phyloP scores from a whole-genome alignment of 83 land plant genomes.

The Picea abies region DNA sequence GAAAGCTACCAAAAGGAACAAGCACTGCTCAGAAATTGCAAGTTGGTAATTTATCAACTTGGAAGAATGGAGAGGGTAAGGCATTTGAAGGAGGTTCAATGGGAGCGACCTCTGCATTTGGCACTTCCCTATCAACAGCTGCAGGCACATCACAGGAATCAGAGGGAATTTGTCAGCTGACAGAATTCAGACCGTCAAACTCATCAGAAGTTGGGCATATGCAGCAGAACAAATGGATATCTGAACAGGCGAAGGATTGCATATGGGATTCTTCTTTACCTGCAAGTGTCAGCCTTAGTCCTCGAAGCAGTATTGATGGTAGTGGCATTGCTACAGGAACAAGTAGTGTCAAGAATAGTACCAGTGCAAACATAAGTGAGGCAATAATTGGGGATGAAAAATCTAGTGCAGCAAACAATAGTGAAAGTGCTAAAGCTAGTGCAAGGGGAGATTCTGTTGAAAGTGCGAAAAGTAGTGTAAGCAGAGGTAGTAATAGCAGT shows the following conservation, averaged over 20 bases:
- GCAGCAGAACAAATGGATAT: background rate
- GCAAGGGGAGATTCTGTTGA: constrained; percentile 59
- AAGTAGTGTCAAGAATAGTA: constrained; percentile 56
- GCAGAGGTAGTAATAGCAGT: constrained; percentile 89
- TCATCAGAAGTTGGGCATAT: constrained; percentile 15
- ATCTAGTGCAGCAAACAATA: constrained; percentile 47
- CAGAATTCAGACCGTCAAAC: constrained; percentile 4
- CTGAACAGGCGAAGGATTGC: constrained; percentile 37
- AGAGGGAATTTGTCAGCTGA: background rate
- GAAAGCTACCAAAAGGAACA: constrained; percentile 5
- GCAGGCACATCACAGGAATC: constrained; percentile 8
- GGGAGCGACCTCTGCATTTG: constrained; percentile 1
- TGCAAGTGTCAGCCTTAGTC: constrained; percentile 51
- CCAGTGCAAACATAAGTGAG: constrained; percentile 36
- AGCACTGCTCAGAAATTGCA: background rate
- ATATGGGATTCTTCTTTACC: constrained; percentile 78
- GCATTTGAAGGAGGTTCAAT: constrained; percentile 11
- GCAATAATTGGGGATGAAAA: constrained; percentile 51
- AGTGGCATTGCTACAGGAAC: constrained; percentile 56
- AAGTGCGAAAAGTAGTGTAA: constrained; percentile 76
- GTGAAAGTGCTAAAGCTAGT: constrained; percentile 55
- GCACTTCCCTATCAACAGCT: constrained; percentile 7
- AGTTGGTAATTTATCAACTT: background rate
- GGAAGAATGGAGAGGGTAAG: background rate
- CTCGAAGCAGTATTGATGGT: constrained; percentile 67